Conservation (phyloP, 225 moss, liverwort and hornwort species). For the Physcomitrium patens region DNA sequence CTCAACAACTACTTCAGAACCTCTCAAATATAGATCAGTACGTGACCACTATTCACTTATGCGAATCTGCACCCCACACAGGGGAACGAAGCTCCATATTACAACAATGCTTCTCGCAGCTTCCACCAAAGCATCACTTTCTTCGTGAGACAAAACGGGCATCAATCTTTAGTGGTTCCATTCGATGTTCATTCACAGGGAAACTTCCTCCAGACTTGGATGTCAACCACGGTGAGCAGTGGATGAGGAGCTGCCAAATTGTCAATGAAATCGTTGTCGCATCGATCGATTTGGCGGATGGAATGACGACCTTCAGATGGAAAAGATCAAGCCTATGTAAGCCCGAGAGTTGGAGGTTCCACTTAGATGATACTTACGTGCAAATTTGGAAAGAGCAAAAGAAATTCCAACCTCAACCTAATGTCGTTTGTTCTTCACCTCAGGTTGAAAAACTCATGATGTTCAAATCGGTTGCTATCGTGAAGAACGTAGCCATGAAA, state of each 20-base stretch:
- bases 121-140: neutral
- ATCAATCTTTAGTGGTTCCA: neutral
- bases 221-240: neutral
- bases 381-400: no score
- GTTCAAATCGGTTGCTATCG: no score
- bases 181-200: conserved; percentile 18
- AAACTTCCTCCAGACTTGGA: conserved; percentile 39
- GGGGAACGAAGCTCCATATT: neutral
- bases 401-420: no score
- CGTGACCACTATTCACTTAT: neutral
- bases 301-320: no score
- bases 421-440: no score
- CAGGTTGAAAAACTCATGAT: no score
- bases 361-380: no score
- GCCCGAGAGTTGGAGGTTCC: no score
- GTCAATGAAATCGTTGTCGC: neutral
- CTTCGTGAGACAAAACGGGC: neutral
- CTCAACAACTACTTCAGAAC: neutral
- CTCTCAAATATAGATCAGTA: neutral
- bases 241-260: conserved; percentile 12
- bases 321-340: no score
- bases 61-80: conserved; percentile 8
- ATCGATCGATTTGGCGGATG: no score
- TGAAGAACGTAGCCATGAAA: no score
- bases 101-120: neutral